Evolutionary conservation across 2,329 filamentous ascomycete species (phyloP), one percentile per base, ranked within the genome.

Genomic region (Ophiognomonia clavigignenti-juglandacearum): DNA sequence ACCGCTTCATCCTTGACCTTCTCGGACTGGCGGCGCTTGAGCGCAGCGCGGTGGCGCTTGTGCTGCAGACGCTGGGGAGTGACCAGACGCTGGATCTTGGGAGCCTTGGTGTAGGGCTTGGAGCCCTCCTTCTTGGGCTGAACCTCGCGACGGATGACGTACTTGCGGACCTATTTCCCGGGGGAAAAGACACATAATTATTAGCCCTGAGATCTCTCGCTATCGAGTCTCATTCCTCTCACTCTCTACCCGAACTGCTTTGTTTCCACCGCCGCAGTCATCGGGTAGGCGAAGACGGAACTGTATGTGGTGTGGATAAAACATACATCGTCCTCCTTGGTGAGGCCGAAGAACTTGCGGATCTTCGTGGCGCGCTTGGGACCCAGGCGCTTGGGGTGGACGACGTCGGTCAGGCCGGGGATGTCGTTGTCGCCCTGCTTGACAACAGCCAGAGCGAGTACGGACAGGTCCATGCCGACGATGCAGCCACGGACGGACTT

Each of bases 351-450:
- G 87, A 98, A 98, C 73, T 85, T 86, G 76, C 92, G 89, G 79
- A 98, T 97, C 90, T 97, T 98, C 80, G 90, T 96, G 70, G 93
- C 93, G 69, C 93, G 88, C 91, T 98, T 98, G 80, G 93, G 93
- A 65, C 93, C 93, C 69, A 98, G 88, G 67, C 93, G 88, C 88
- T 98, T 98, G 75, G 93, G 93, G 82, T 95, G 88, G 69, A 97
- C 90, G 72, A 86, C 83, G 74, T 98, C 93, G 80, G 93, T 98
- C 61, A 98, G 78, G 67, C 93, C 93, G 72, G 93, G 92, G 70
- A 98, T 85, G 55, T 97, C 92, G 61, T 68, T 72, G 57, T 98
- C 93, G 67, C 93, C 93, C 81, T 96, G 91, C 88, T 98, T 98
- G 79, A 97, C 88, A 66, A 98, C 84, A 74, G 82, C 78, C 68